Conservation (phyloP, 768 basidiomycete genomes). For the Tylopilus plumbeoviolaceoides region DNA sequence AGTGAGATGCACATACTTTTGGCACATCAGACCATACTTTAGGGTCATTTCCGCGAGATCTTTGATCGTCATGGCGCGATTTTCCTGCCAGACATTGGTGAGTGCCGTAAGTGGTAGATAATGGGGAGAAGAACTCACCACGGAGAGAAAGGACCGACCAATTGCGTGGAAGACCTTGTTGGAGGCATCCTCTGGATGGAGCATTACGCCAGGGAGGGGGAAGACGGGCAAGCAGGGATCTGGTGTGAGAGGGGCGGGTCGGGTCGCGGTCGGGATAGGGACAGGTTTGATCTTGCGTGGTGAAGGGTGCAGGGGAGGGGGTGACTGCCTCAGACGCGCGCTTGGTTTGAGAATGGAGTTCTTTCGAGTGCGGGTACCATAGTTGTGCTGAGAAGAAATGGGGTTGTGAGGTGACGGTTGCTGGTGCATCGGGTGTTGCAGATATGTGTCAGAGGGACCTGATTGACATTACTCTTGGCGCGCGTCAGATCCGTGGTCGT, state of each 20-base stretch:
- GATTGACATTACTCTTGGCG: conserved; percentile 16
- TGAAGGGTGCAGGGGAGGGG: conserved; percentile 35
- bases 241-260: conserved; percentile 12
- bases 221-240: conserved; percentile 38
- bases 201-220: conserved; percentile 58
- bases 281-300: conserved; percentile 33
- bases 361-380: conserved; percentile 54
- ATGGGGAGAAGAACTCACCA: conserved; percentile 45
- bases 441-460: conserved; percentile 15
- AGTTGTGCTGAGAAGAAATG: conserved; percentile 32
- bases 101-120: conserved; percentile 15
- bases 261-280: conserved; percentile 22
- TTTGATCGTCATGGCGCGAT: conserved; percentile 83
- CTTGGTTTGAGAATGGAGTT: conserved; percentile 51
- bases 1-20: conserved; percentile 52
- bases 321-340: conserved; percentile 44
- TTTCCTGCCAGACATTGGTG: conserved; percentile 44
- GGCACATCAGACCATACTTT: conserved; percentile 62
- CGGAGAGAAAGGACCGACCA: conserved; percentile 67
- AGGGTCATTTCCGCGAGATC: conserved; percentile 73
- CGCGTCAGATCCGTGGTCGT: not conserved
- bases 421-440: conserved; percentile 11
- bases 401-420: conserved; percentile 8
- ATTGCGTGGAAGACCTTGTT: conserved; percentile 74
- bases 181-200: conserved; percentile 70